Conservation (phyloP, 2,329 filamentous ascomycete species). For the Trichoderma breve region DNA sequence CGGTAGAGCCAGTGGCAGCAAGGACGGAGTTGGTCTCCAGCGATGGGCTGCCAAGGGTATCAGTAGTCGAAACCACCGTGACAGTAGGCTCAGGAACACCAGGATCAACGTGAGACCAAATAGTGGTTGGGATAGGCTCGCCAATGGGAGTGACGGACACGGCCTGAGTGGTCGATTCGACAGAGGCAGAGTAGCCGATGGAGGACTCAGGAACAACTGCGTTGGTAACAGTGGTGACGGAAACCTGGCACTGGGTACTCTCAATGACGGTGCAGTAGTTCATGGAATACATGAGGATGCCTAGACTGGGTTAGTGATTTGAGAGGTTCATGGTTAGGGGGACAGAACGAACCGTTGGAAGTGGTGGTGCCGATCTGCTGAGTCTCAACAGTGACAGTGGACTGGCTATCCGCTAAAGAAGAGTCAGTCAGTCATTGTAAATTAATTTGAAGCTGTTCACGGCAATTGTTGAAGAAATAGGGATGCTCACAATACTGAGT, state of each 20-base stretch:
- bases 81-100: conserved; percentile 11
- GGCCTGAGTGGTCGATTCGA: background rate
- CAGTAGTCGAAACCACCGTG: conserved; percentile 22
- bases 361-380: conserved; percentile 35
- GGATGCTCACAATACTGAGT: conserved; percentile 6
- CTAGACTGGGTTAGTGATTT: conserved; percentile 24
- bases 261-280: conserved; percentile 38
- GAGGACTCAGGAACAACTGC: conserved; percentile 21
- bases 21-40: conserved; percentile 25
- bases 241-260: conserved; percentile 34
- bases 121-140: background rate
- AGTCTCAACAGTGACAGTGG: conserved; percentile 31
- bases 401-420: conserved; percentile 29
- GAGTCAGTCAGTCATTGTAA: conserved; percentile 8
- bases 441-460: background rate
- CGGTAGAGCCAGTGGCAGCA: conserved; percentile 23
- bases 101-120: background rate
- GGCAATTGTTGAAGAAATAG: background rate
- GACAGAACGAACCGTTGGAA: conserved; percentile 30
- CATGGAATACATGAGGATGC: conserved; percentile 35
- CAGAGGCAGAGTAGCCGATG: conserved; percentile 1
- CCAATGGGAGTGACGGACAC: background rate
- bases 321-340: background rate
- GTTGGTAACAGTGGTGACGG: conserved; percentile 29
- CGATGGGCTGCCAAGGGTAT: conserved; percentile 23